Evolutionary conservation across 768 basidiomycete genomes (phyloP).

Genomic region (Amanita muscaria): DNA sequence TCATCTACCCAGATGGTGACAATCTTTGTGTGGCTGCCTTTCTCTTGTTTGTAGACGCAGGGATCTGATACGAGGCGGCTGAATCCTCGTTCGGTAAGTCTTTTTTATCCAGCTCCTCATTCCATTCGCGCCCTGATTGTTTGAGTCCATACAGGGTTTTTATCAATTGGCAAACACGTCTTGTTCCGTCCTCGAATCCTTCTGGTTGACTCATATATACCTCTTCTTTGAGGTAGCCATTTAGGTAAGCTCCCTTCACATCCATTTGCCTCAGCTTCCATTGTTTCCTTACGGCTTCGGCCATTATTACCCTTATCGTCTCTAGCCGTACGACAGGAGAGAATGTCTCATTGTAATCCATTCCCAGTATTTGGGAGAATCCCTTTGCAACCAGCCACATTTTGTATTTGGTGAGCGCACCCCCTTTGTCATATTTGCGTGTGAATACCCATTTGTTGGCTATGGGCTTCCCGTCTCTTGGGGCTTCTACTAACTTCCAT

Average conservation of each 20-base stretch:
- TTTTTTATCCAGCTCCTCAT: constrained; percentile 15
- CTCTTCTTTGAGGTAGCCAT: constrained; percentile 20
- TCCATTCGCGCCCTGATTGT: constrained; percentile 22
- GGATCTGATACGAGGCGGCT: constrained; percentile 7
- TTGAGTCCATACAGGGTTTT: constrained; percentile 31
- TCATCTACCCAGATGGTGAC: background rate
- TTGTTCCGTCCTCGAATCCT: constrained; percentile 21
- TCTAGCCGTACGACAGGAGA: constrained; percentile 24
- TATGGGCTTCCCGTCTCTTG: constrained; percentile 16
- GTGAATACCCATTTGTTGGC: constrained; percentile 25
- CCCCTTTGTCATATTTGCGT: constrained; percentile 25
- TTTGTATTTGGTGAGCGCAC: constrained; percentile 24
- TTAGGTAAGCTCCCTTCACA: constrained; percentile 28
- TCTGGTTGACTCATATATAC: constrained; percentile 33
- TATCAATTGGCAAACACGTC: constrained; percentile 15
- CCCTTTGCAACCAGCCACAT: constrained; percentile 24
- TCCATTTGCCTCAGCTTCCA: constrained; percentile 33
- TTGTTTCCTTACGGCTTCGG: constrained; percentile 24
- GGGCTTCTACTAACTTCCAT: constrained; percentile 20
- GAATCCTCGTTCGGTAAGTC: constrained; percentile 14
- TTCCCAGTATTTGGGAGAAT: constrained; percentile 29
- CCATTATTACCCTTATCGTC: constrained; percentile 27
- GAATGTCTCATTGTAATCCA: constrained; percentile 25
- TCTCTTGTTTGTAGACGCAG: constrained; percentile 7
- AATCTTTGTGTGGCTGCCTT: background rate